phyloP scores from a whole-genome alignment of 306 rosid genomes.

The Neltuma alba region DNA sequence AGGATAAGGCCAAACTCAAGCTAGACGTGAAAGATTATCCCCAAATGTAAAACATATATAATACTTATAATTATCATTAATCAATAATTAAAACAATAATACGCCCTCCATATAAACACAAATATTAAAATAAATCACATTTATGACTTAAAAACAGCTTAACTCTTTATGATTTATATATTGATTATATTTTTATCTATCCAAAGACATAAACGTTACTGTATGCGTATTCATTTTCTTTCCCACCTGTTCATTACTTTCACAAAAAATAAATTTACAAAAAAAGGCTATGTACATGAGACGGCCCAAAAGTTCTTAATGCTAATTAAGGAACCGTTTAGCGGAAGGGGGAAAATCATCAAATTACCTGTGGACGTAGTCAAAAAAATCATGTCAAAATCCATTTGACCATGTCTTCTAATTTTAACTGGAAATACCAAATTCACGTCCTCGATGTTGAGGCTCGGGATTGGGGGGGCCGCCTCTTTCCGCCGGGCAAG shows the following conservation, averaged over 20 bases:
- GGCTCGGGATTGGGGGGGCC: conserved; percentile 54
- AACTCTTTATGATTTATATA: no score
- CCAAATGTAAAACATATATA: no score
- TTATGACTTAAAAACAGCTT: no score
- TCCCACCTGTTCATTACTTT: no score
- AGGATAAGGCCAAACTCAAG: no score
- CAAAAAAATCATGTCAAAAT: conserved; percentile 3
- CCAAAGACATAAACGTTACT: not conserved
- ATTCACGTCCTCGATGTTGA: conserved; percentile 51
- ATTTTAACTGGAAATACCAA: conserved; percentile 36
- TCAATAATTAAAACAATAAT: no score
- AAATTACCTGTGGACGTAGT: conserved; percentile 23
- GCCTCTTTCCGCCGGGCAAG: conserved; percentile 56
- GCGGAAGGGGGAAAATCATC: not conserved
- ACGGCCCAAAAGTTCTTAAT: not conserved
- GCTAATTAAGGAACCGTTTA: not conserved
- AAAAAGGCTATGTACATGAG: conserved; percentile 7
- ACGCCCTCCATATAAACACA: no score
- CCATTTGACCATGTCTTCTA: not conserved
- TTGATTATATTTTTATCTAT: not conserved
- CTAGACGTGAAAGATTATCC: no score
- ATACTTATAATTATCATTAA: no score
- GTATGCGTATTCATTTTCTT: not conserved
- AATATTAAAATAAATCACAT: no score
- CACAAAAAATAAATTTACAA: not conserved